A percentile compares a stretch with the other conserved stretches of the same genome.
phyloP scores from a whole-genome alignment of 495 filamentous ascomycete genomes.

The Hyaloscypha finlandica region DNA sequence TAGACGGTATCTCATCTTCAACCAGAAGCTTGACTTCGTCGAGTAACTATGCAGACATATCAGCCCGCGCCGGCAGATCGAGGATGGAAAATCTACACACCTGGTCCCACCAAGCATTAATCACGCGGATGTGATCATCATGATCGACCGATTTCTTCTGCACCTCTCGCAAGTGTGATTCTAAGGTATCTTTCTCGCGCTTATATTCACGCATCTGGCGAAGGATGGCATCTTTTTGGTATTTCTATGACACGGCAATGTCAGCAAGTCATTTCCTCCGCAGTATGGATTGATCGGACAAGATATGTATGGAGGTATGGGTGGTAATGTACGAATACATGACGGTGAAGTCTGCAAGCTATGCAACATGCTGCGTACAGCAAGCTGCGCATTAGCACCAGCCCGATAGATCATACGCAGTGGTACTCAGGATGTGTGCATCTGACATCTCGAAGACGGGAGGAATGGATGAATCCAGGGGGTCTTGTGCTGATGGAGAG shows the following conservation, averaged over 20 bases:
- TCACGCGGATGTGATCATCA: slow-evolving; percentile 86
- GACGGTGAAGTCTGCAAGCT: slow-evolving; percentile 34
- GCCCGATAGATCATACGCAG: slow-evolving; percentile 38
- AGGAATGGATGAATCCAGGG: slow-evolving; percentile 7
- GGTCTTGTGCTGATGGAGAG: slow-evolving; percentile 10
- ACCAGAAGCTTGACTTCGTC: slow-evolving; percentile 80
- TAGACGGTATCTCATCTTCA: slow-evolving; percentile 44
- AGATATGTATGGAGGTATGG: slow-evolving; percentile 19
- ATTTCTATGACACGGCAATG: slow-evolving; percentile 60
- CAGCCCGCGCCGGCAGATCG: slow-evolving; percentile 33
- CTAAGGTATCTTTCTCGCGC: slow-evolving; percentile 77
- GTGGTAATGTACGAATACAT: slow-evolving; percentile 28
- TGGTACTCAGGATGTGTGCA: slow-evolving; percentile 25
- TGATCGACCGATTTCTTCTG: slow-evolving; percentile 75
- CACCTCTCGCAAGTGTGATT: slow-evolving; percentile 72
- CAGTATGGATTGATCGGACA: neutral
- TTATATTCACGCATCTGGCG: slow-evolving; percentile 98
- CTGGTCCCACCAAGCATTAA: slow-evolving; percentile 92
- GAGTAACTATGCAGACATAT: slow-evolving; percentile 60
- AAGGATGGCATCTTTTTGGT: slow-evolving; percentile 96
- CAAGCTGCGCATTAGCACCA: slow-evolving; percentile 51
- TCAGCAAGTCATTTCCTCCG: slow-evolving; percentile 23
- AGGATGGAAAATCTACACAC: slow-evolving; percentile 48
- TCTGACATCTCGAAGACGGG: slow-evolving; percentile 30
- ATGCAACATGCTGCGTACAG: slow-evolving; percentile 44